Conservation (phyloP, 495 filamentous ascomycete species). For the Pyrenopolyporus hunteri region DNA sequence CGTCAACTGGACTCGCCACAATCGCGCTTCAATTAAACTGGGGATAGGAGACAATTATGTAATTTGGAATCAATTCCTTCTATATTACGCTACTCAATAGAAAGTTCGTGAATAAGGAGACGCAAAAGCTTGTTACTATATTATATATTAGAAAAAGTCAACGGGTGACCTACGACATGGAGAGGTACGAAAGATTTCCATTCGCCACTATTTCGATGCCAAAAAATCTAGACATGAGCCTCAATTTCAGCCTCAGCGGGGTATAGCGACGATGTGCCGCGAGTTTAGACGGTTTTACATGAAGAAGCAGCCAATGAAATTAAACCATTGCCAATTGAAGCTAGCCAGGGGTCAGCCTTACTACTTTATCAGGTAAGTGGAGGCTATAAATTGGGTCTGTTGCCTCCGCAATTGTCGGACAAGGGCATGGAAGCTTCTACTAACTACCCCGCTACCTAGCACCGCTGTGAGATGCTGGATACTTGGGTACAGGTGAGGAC, state of each 20-base stretch:
- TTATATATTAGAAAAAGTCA: too few species aligned
- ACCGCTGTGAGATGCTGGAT: too few species aligned
- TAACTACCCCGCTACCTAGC: too few species aligned
- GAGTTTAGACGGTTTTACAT: not conserved
- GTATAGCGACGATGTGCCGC: constrained; percentile 7
- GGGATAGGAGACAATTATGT: too few species aligned
- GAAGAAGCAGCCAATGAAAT: constrained; percentile 15
- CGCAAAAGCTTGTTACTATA: too few species aligned
- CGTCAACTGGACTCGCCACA: too few species aligned
- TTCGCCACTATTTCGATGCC: not conserved
- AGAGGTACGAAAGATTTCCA: not conserved
- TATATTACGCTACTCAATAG: too few species aligned
- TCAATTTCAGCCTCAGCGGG: constrained; percentile 25
- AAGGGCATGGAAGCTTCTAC: constrained; percentile 8
- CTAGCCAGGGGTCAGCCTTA: constrained; percentile 25
- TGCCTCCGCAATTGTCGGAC: not conserved
- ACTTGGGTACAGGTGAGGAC: too few species aligned
- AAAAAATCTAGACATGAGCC: constrained; percentile 16
- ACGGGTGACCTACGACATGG: too few species aligned
- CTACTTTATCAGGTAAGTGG: constrained; percentile 21
- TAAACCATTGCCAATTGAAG: not conserved
- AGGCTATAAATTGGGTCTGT: not conserved
- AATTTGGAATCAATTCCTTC: too few species aligned
- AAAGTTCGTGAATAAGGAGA: too few species aligned
- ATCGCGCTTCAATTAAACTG: too few species aligned